These are phyloP conservation scores for Neonectria hederae DNA, from an alignment of 2,329 filamentous ascomycete genomes.

Conservation along the genomic window DNA sequence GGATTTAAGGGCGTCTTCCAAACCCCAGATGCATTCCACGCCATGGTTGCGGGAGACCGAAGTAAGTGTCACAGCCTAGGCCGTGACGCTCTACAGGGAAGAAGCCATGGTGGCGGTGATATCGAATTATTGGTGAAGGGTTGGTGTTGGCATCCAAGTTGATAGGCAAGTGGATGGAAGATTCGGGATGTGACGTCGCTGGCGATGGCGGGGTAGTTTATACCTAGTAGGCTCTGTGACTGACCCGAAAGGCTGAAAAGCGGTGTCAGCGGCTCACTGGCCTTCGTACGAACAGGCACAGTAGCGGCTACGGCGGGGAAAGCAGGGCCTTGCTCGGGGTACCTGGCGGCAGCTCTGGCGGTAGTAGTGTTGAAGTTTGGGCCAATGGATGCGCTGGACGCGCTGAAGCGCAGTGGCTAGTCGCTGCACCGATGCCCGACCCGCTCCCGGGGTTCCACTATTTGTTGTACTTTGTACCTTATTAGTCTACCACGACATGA, in stretches of 20 bases:
- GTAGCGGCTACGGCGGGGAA: constrained; percentile 26
- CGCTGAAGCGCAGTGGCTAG: constrained; percentile 15
- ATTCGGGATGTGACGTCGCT: constrained; percentile 36
- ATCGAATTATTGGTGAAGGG: constrained; percentile 22
- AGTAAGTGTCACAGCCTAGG: constrained; percentile 62
- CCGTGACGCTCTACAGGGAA: constrained; percentile 60
- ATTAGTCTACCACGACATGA: not conserved
- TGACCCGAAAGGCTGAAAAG: constrained; percentile 25
- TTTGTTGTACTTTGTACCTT: constrained; percentile 12
- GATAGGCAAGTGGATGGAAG: constrained; percentile 32
- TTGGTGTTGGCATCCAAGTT: constrained; percentile 20
- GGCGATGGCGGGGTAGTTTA: constrained; percentile 40
- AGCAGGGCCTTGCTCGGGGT: constrained; percentile 40
- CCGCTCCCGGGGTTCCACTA: constrained; percentile 11
- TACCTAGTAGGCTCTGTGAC: constrained; percentile 16
- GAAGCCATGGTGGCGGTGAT: constrained; percentile 53
- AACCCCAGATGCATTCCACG: constrained; percentile 59
- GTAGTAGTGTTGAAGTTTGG: not conserved
- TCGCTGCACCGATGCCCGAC: constrained; percentile 45
- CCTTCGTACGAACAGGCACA: not conserved
- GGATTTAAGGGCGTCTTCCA: constrained; percentile 59
- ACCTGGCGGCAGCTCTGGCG: constrained; percentile 28
- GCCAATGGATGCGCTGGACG: constrained; percentile 28
- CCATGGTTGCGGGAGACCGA: constrained; percentile 56
- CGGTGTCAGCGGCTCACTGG: constrained; percentile 34